phyloP scores from a whole-genome alignment of 2,329 filamentous ascomycete species.

The Colletotrichum sp. region DNA sequence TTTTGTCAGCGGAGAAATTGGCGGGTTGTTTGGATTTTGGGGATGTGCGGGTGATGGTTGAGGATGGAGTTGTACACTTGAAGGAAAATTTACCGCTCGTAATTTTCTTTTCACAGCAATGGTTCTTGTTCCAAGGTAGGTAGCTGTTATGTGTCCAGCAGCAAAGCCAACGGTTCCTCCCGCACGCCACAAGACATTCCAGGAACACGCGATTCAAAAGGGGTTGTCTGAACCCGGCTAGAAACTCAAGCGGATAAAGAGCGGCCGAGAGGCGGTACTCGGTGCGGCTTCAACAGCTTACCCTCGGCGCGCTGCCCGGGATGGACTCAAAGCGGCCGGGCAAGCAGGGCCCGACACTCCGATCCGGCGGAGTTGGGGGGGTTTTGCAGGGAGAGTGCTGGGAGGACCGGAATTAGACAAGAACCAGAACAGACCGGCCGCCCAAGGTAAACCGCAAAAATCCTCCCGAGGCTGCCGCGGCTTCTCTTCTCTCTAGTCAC shows the following conservation, averaged over 20 bases:
- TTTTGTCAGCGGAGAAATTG: not conserved
- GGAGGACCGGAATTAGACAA: not conserved
- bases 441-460: no score
- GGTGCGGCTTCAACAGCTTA: not conserved
- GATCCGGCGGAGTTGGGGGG: not conserved
- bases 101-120: not conserved
- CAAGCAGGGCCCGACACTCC: not conserved
- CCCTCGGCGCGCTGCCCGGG: not conserved
- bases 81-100: no score
- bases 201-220: not conserved
- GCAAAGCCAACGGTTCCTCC: not conserved
- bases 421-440: not conserved
- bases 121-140: no score
- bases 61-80: not conserved
- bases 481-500: no score
- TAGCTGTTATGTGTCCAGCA: not conserved
- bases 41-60: not conserved
- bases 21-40: not conserved
- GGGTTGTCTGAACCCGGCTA: not conserved
- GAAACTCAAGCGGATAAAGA: not conserved
- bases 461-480: no score
- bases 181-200: not conserved
- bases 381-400: not conserved
- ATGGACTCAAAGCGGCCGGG: not conserved
- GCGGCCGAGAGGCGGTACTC: not conserved